Evolutionary conservation across 164 flowering plant genomes (phyloP).

Genomic region (Chimonanthus praecox): DNA sequence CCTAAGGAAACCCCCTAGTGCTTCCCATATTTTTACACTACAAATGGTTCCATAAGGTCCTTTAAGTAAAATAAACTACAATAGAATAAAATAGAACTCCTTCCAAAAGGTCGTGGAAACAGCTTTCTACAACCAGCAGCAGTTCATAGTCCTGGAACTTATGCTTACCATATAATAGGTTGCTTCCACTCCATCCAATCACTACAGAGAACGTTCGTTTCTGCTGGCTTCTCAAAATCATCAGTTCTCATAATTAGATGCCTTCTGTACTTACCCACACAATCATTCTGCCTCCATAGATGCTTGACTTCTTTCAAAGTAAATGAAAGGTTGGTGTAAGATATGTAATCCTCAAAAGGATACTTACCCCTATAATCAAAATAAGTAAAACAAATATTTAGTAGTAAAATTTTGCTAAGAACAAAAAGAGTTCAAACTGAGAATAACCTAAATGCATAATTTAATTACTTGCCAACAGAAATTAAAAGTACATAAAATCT

Average conservation of each 20-base stretch:
- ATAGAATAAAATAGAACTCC: no score
- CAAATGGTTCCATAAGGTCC: no score
- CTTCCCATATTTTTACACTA: no score
- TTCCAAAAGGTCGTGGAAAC: no score
- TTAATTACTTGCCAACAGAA: background rate
- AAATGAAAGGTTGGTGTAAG: constrained; percentile 65
- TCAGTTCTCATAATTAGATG: constrained; percentile 69
- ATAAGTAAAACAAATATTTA: constrained; percentile 4
- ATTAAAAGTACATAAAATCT: no score
- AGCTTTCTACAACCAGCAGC: no score
- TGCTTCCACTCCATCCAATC: constrained; percentile 85
- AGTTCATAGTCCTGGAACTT: background rate
- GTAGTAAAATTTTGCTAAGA: background rate
- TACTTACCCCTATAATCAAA: constrained; percentile 60
- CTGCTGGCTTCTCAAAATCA: constrained; percentile 78
- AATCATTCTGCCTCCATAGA: constrained; percentile 78
- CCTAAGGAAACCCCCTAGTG: no score
- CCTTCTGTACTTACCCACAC: constrained; percentile 50
- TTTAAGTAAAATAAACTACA: no score
- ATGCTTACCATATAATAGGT: constrained; percentile 79
- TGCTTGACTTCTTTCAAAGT: constrained; percentile 89
- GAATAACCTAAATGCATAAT: background rate
- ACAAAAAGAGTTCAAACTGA: background rate
- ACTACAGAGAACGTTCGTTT: constrained; percentile 81
- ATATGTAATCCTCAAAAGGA: constrained; percentile 86